These are phyloP conservation scores for Hyparrhenia diplandra DNA, from an alignment of 176 grass and related monocot species.

Conservation along the genomic window DNA sequence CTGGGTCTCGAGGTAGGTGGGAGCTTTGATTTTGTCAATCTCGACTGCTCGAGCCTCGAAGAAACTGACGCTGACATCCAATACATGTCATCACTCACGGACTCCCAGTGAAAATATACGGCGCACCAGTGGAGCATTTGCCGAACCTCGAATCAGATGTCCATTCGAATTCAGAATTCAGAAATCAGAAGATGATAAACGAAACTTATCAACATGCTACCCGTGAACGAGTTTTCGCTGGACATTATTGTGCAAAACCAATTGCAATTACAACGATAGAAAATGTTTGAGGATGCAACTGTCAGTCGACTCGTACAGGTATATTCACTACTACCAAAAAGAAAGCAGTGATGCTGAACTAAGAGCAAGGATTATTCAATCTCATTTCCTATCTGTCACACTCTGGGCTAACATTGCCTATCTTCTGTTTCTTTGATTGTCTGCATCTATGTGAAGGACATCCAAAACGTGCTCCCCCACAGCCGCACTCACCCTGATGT, in stretches of 20 bases:
- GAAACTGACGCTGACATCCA: no score
- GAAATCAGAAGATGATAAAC: background rate
- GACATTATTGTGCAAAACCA: background rate
- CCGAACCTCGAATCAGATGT: background rate
- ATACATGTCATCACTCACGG: background rate
- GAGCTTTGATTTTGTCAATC: background rate
- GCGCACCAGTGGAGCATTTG: no score
- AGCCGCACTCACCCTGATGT: no score
- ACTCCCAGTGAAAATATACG: background rate
- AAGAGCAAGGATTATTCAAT: background rate
- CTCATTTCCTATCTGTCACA: background rate
- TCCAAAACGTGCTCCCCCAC: background rate
- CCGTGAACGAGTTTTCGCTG: no score
- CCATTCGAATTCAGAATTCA: background rate
- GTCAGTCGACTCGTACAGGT: background rate
- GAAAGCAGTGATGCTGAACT: background rate
- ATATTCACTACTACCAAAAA: no score
- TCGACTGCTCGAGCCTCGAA: background rate
- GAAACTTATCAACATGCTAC: no score
- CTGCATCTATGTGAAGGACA: background rate
- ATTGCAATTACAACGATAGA: background rate
- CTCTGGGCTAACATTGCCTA: background rate
- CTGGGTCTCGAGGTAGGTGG: background rate
- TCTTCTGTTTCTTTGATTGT: slow-evolving; percentile 2
- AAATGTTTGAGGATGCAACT: background rate